phyloP scores from a whole-genome alignment of 805 yeast genomes.

The Saturnispora dispora region DNA sequence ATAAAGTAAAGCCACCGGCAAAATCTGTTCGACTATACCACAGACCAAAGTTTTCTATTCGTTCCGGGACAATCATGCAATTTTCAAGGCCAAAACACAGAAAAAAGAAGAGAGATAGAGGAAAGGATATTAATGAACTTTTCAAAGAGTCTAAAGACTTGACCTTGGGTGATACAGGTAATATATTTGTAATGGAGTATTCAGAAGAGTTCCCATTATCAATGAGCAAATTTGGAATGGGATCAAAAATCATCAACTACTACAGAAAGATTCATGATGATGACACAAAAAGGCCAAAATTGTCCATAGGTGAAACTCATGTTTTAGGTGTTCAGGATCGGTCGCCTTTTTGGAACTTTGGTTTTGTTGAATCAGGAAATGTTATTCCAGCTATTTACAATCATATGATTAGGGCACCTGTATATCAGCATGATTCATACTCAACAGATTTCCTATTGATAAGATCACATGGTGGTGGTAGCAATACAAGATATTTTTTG shows the following conservation, averaged over 20 bases:
- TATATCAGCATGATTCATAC: constrained; percentile 74
- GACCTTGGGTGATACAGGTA: constrained; percentile 75
- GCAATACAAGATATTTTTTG: constrained; percentile 53
- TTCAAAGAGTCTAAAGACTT: constrained; percentile 65
- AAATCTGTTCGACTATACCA: constrained; percentile 71
- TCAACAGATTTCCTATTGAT: constrained; percentile 76
- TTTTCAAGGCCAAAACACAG: constrained; percentile 69
- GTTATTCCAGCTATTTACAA: constrained; percentile 91
- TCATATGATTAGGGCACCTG: constrained; percentile 85
- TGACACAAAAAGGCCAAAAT: constrained; percentile 79
- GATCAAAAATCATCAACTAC: constrained; percentile 84
- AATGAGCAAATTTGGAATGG: constrained; percentile 89
- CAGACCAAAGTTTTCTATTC: constrained; percentile 61
- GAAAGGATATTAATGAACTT: constrained; percentile 67
- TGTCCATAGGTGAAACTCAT: constrained; percentile 88
- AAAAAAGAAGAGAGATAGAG: constrained; percentile 84
- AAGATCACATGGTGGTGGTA: constrained; percentile 74
- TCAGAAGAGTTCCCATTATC: constrained; percentile 82
- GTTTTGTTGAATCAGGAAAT: constrained; percentile 90
- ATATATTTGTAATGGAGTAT: constrained; percentile 73
- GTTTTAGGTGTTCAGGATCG: constrained; percentile 94
- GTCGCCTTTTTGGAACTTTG: constrained; percentile 98
- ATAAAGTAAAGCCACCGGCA: constrained; percentile 64
- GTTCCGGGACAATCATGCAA: constrained; percentile 69
- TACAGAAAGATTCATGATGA: constrained; percentile 77